These are phyloP conservation scores for Talaromyces sp. DNA, from an alignment of 2,329 filamentous ascomycete genomes.

Conservation along the genomic window DNA sequence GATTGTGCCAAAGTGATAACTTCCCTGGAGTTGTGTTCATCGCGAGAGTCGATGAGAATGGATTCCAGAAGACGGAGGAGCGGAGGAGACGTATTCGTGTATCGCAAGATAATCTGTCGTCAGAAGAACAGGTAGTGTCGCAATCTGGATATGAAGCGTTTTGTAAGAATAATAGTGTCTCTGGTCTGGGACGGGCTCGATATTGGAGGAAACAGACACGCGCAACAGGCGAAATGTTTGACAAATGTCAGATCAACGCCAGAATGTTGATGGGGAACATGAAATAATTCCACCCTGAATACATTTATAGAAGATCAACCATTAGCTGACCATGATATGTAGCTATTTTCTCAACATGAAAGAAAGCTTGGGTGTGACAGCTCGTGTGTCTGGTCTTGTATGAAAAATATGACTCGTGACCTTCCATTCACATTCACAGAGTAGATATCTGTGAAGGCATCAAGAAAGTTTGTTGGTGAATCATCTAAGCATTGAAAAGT, in stretches of 20 bases:
- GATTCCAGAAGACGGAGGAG: not conserved
- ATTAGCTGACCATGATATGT: too few relatives aligned
- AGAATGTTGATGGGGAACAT: too few relatives aligned
- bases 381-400: not conserved
- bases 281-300: not conserved
- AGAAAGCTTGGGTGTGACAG: not conserved
- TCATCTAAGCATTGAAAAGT: not conserved
- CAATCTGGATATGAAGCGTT: not conserved
- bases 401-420: not conserved
- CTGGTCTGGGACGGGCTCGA: not conserved
- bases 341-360: not conserved
- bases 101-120: not conserved
- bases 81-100: not conserved
- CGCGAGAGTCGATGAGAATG: not conserved
- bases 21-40: not conserved
- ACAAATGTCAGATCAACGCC: not conserved
- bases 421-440: not conserved
- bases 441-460: not conserved
- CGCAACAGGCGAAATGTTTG: not conserved
- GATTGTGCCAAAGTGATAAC: not conserved
- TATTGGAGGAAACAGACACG: not conserved
- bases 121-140: not conserved
- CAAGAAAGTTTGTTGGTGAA: not conserved
- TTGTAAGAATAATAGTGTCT: not conserved
- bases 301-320: not conserved